Base-by-base conservation (phyloP, 2,329 filamentous ascomycete species). In the Aspergillus bombycis region DNA sequence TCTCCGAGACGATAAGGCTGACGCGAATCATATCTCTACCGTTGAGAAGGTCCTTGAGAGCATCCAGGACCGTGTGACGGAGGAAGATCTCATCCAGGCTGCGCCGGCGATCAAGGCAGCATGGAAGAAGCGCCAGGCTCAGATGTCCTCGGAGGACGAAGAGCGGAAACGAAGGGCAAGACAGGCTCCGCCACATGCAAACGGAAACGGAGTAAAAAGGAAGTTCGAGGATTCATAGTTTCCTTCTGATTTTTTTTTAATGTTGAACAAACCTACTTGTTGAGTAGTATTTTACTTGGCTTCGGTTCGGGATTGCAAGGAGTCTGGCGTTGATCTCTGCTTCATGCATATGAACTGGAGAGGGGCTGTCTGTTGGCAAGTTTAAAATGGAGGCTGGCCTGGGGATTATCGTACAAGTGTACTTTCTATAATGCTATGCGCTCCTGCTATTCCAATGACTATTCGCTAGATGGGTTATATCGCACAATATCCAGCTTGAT, bases 1-100 rank as follows among this genome's bases (percentile, higher is more conserved):
- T 34, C 94, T 97, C 78, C 86, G 95, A 58, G 94, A 98, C 72
- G 95, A 99, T 78, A 99, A 99, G 80, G 83, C 84, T 32, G 91
- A 97, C 69, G 93, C 92, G 0, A 99, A 99, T 73, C 94, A 98
- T 78, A 90, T 91, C 64, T 89, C 83, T 21, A 94, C 92, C 0
- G 92, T 97, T 1, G 83, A 89, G 30, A 96, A 91, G 75, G 95
- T 99, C 4, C 85, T 97, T 63, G 90, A 94, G 68, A 96, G 92
- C 77, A 98, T 99, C 70, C 85, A 88, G 65, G 93, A 97, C 72
- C 89, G 88, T 1, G 93, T 99, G 12, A 91, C 88, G 0, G 88
- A 97, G 78, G 84, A 91, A 62, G 93, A 99, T 73, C 83, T 99
- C 38, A 84, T 94, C 53, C 84, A 80, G 2, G 84, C 87, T 0